Conservation (phyloP, 73 alveolate species). For the Paramecium bursaria region DNA sequence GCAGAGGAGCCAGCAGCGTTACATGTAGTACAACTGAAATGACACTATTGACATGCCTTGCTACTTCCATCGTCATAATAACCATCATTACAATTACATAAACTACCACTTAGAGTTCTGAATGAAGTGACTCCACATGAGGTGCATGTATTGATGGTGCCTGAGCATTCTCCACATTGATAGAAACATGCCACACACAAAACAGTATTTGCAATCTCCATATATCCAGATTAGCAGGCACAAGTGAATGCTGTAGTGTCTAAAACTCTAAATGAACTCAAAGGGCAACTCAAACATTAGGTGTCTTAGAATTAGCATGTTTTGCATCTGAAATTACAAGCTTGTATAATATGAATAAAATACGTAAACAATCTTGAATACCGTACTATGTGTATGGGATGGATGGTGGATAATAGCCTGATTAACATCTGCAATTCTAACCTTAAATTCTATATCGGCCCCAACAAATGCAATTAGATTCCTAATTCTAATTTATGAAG, state of each 20-base stretch:
- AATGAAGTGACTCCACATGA: neutral
- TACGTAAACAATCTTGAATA: neutral
- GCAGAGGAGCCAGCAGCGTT: neutral
- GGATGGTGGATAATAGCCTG: constrained; percentile 33
- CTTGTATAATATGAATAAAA: too few species aligned
- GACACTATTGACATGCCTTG: neutral
- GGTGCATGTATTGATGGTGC: neutral
- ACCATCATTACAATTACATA: constrained; percentile 17
- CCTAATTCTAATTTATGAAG: neutral
- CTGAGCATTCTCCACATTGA: neutral
- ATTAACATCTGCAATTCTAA: constrained; percentile 13
- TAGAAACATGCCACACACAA: neutral
- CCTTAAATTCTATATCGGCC: constrained; percentile 7
- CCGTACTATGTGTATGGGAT: neutral
- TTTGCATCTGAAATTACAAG: neutral
- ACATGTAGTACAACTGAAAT: constrained; percentile 24
- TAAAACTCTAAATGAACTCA: neutral
- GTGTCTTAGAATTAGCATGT: neutral
- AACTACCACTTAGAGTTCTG: neutral
- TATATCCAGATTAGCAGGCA: neutral
- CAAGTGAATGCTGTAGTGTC: neutral
- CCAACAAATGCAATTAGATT: constrained; percentile 13
- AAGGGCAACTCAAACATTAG: constrained; percentile 3
- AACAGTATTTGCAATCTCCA: neutral
- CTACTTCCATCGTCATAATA: constrained; percentile 15